Base-by-base conservation (phyloP, 176 grass and related monocot genomes). In the Eleusine indica region DNA sequence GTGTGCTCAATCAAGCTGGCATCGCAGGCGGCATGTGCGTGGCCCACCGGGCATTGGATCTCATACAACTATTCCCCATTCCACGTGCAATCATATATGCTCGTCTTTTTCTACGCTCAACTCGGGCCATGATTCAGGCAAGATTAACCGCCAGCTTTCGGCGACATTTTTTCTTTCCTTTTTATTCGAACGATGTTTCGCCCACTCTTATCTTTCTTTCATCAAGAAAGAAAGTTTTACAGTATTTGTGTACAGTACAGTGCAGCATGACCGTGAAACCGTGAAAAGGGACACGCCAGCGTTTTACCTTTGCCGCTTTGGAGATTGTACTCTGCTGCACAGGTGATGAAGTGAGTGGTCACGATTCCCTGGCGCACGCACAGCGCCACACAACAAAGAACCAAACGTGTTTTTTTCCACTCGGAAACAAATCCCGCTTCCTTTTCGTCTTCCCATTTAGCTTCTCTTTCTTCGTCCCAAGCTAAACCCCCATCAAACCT, bases 391-490 rank as follows among this genome's bases (percentile, higher is more conserved):
- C 7, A 28, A 18, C 53, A 21, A 7, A 18, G 53, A 1, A 60
- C 14, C 63, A 51, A 69, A 69, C 18, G 32, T 51, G 32, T 16
- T 22, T 6, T 52, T 52, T 53, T 9, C 78, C 65, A 6, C 48
- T 51, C 12, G 78, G 48, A 81, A 79, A 89, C 74, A 79, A 65
- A 70, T 63, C 68, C 68, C 22, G 44, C 54, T 25, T 21, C 46
- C 56, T 43, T 60, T 73, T 54, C 38, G 18, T n/a, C 56, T 9
- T 5, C 60, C 52, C 61, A 7, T 40, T 61, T 22, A 39, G 16
- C 18, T 39, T 28, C 17, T 9, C 49, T 67, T 60, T 25, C 57
- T 9, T 60, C 57, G 7, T 60, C 57, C 57, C 16, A 57, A 60
- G 7, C 30, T 70, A 48, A 44, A 72, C 47, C 44, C 57, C 68